A percentile compares a stretch with the other conserved stretches of the same genome.
Evolutionary conservation across 2,329 filamentous ascomycete species (phyloP).

Genomic region (Stagonosporopsis rhizophila): DNA sequence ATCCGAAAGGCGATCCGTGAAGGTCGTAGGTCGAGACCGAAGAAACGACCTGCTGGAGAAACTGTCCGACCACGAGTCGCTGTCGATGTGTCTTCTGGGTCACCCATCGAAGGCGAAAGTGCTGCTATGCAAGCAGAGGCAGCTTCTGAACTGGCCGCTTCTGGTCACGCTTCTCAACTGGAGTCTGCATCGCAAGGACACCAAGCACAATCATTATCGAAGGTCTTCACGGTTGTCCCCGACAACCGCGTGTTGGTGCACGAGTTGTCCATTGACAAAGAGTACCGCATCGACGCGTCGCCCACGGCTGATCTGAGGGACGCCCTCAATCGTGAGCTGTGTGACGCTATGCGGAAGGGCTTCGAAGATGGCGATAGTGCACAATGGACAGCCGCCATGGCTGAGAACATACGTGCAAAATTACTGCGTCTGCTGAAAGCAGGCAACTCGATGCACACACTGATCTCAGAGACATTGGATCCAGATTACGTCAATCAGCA

Average conservation of each 20-base stretch:
- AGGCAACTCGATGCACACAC: slow-evolving; percentile 74
- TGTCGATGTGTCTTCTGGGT: slow-evolving; percentile 49
- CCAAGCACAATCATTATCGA: slow-evolving; percentile 55
- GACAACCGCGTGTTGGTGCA: slow-evolving; percentile 79
- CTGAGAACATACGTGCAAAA: slow-evolving; percentile 73
- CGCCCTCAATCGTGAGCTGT: slow-evolving; percentile 66
- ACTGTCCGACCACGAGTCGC: slow-evolving; percentile 71
- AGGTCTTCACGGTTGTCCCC: slow-evolving; percentile 68
- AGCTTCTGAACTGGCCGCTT: slow-evolving; percentile 40
- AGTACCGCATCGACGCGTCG: slow-evolving; percentile 72
- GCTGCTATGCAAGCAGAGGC: slow-evolving; percentile 48
- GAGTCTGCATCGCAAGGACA: slow-evolving; percentile 35
- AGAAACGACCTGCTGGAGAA: slow-evolving; percentile 72
- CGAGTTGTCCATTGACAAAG: slow-evolving; percentile 79
- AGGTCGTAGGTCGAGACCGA: slow-evolving; percentile 69
- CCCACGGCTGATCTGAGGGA: slow-evolving; percentile 64
- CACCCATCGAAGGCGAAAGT: slow-evolving; percentile 36
- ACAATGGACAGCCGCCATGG: slow-evolving; percentile 72
- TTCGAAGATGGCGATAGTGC: slow-evolving; percentile 70
- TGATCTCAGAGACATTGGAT: slow-evolving; percentile 79
- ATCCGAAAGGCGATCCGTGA: slow-evolving; percentile 78
- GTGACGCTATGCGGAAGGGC: slow-evolving; percentile 67
- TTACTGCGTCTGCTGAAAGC: slow-evolving; percentile 74
- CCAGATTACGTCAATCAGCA: slow-evolving; percentile 73
- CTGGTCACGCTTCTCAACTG: slow-evolving; percentile 21